Conservation (phyloP, 2,329 filamentous ascomycete genomes). For the Aspergillus sp. region DNA sequence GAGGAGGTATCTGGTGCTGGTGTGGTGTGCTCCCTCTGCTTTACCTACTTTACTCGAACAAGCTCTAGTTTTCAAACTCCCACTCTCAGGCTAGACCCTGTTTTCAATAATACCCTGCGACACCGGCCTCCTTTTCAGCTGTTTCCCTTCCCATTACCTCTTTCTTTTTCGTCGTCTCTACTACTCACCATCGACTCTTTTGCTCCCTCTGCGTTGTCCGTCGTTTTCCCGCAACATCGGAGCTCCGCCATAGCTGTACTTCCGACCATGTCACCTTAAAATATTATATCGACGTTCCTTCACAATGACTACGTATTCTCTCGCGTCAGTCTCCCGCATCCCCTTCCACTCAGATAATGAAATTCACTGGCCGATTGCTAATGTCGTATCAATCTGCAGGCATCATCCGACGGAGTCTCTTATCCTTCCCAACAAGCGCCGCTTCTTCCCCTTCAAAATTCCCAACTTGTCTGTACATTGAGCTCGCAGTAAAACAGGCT, state of each 20-base stretch:
- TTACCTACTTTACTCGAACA: not conserved
- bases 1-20: not conserved
- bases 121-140: conserved; percentile 12
- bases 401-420: conserved; percentile 67
- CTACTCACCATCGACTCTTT: not conserved
- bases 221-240: conserved; percentile 15
- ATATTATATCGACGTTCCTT: conserved; percentile 25
- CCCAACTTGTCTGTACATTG: conserved; percentile 61
- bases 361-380: conserved; percentile 14
- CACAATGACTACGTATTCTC: conserved; percentile 48
- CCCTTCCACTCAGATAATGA: not conserved
- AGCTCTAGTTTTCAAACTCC: not conserved
- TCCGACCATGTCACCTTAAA: conserved; percentile 36
- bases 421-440: conserved; percentile 62
- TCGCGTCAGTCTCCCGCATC: conserved; percentile 34
- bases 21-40: not conserved
- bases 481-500: not conserved
- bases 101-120: conserved; percentile 4
- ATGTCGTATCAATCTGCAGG: conserved; percentile 44
- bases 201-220: conserved; percentile 12
- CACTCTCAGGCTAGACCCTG: not conserved
- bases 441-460: conserved; percentile 68
- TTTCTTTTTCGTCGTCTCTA: conserved; percentile 15
- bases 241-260: conserved; percentile 11
- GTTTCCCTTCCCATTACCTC: conserved; percentile 4